Conservation (phyloP, 768 basidiomycete genomes). For the Suillus alpinus region DNA sequence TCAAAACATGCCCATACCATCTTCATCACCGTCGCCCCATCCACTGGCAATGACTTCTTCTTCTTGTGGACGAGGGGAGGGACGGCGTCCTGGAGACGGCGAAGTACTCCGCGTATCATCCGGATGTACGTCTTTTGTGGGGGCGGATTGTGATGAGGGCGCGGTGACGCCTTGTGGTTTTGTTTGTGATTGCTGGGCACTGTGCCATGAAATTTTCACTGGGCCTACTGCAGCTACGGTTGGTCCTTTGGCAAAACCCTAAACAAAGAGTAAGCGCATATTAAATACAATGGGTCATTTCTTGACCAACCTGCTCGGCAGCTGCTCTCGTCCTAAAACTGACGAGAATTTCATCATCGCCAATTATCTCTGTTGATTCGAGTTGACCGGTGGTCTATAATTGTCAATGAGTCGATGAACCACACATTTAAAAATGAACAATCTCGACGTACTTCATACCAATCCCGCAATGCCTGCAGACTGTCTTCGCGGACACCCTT, state of each 20-base stretch:
- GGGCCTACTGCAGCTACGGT: constrained; percentile 64
- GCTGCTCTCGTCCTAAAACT: constrained; percentile 67
- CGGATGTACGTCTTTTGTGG: constrained; percentile 18
- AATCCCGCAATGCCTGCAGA: constrained; percentile 65
- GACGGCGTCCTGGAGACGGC: constrained; percentile 11
- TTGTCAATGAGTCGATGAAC: constrained; percentile 8
- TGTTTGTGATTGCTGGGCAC: constrained; percentile 27
- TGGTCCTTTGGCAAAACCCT: constrained; percentile 73
- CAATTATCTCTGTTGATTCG: constrained; percentile 56
- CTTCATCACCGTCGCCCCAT: constrained; percentile 68
- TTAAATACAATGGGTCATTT: constrained; percentile 4
- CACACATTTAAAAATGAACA: not conserved
- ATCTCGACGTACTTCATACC: constrained; percentile 66
- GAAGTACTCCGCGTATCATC: constrained; percentile 24
- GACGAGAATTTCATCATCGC: constrained; percentile 60
- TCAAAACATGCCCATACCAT: constrained; percentile 56
- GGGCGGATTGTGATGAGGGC: constrained; percentile 18
- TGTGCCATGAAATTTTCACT: constrained; percentile 68
- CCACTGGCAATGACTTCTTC: constrained; percentile 66
- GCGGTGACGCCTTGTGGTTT: constrained; percentile 18
- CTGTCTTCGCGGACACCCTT: constrained; percentile 61
- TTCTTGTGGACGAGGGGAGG: constrained; percentile 43
- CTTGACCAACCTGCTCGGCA: constrained; percentile 69
- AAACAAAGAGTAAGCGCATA: constrained; percentile 12
- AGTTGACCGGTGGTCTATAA: constrained; percentile 65